These are phyloP conservation scores for Russula vinacea DNA, from an alignment of 768 basidiomycete genomes.

Conservation along the genomic window DNA sequence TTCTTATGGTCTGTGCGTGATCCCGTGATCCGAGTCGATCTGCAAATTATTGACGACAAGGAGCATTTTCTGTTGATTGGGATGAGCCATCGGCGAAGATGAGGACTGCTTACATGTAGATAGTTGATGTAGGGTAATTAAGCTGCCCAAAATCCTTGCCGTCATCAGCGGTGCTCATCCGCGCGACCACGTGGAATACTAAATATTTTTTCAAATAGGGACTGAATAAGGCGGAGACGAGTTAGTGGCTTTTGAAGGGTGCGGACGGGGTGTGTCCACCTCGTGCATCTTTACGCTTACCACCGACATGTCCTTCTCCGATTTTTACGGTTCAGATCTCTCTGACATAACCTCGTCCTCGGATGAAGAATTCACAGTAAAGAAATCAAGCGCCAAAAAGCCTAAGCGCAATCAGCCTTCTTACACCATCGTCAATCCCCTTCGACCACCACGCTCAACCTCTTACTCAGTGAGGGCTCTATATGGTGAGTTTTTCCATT, in stretches of 20 bases:
- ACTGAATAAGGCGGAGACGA: background rate
- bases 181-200: background rate
- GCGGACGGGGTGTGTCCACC: background rate
- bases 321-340: slow-evolving; percentile 34
- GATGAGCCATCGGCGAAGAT: too few species aligned
- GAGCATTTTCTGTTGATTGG: too few species aligned
- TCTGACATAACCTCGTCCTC: slow-evolving; percentile 33
- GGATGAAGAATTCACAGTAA: slow-evolving; percentile 26
- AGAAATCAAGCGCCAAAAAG: slow-evolving; percentile 21
- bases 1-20: background rate
- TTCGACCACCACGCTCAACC: slow-evolving; percentile 32
- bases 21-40: too few species aligned
- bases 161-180: too few species aligned
- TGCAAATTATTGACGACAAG: too few species aligned
- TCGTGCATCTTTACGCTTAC: slow-evolving; percentile 4
- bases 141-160: too few species aligned
- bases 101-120: too few species aligned
- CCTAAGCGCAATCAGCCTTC: background rate
- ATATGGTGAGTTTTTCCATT: slow-evolving; percentile 31
- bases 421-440: slow-evolving; percentile 27
- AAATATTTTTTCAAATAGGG: background rate
- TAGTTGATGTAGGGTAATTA: too few species aligned
- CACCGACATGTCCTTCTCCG: slow-evolving; percentile 31
- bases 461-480: slow-evolving; percentile 38
- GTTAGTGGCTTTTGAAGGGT: background rate